phyloP scores from a whole-genome alignment of 495 filamentous ascomycete species.

The Aspergillus ostianus region DNA sequence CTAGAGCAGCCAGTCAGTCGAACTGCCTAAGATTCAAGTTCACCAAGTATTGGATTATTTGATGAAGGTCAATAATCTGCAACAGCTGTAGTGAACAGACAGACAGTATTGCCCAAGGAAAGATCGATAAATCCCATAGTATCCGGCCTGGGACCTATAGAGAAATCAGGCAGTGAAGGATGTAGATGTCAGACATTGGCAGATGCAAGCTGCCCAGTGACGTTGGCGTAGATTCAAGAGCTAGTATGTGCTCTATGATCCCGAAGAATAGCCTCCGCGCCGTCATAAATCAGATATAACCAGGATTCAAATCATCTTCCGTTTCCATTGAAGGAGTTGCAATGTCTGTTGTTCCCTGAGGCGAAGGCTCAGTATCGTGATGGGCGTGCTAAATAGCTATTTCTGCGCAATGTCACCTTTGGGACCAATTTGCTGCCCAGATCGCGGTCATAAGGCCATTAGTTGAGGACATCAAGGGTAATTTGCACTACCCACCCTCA shows the following conservation, averaged over 20 bases:
- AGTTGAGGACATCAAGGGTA: background rate
- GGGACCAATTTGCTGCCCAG: background rate
- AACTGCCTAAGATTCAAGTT: too few species aligned
- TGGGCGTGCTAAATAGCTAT: background rate
- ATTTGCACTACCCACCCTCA: background rate
- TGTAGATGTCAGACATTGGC: too few species aligned
- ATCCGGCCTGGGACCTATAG: too few species aligned
- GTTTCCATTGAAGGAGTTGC: background rate
- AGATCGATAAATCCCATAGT: too few species aligned
- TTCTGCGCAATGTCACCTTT: background rate
- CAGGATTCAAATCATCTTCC: constrained; percentile 1
- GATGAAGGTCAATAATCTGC: too few species aligned
- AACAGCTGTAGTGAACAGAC: too few species aligned
- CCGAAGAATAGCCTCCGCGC: background rate
- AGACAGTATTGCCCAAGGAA: too few species aligned
- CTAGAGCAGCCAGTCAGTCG: too few species aligned
- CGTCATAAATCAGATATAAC: background rate
- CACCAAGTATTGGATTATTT: too few species aligned
- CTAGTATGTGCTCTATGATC: constrained; percentile 3
- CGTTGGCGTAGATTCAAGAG: background rate
- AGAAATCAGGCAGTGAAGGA: too few species aligned
- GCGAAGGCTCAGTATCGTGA: background rate
- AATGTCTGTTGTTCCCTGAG: background rate
- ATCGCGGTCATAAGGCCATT: background rate
- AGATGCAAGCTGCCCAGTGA: too few species aligned